Base-by-base conservation (phyloP, 352 stramenopile genomes). In the Phytophthora syringae region DNA sequence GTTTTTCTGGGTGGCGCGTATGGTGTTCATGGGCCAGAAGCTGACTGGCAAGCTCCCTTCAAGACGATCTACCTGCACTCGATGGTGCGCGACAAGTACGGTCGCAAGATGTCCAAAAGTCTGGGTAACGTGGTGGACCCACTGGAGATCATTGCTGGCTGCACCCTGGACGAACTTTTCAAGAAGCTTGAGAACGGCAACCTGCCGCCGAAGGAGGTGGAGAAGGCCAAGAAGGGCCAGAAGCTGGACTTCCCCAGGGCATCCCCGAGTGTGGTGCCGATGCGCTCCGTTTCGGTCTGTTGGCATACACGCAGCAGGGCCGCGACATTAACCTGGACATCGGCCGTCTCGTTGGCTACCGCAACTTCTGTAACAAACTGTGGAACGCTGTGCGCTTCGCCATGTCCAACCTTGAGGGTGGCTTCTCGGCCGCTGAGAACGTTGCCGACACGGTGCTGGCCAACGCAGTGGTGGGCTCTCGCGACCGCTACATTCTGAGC, bases 301-400 rank as follows among this genome's bases (percentile, higher is more conserved):
- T 99, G 32, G 91, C 97, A 15, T 99, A 99, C 80, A 93, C 85
- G 36, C 84, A 93, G 56, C 88, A 96, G 67, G 88, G 89, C 64
- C 92, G 97, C 42, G 97, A 99, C 79, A 98, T 99, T 64, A 99
- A 99, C 77, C 76, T 99, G 54, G 98, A 99, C 80, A 99, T 99
- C 70, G 98, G 99, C 56, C 92, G 97, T 59, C 88, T 99, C 18
- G 97, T 99, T 42, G 96, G 95, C 25, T 99, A 99, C 80, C 92
- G 98, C 56, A 98, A 99, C 77, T 99, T 99, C 76, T 99, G 98
- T 70, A 99, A 99, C 89, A 99, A 99, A 79, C 86, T 99, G 24
- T 99, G 98, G 98, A 99, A 99, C 76, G 98, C 97, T 7, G 98
- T 97, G 51, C 93, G 95, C 47, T 99, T 99, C 76, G 97, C 97